phyloP scores from a whole-genome alignment of 208 protist genomes.

The Jaenimonas drosophilae region DNA sequence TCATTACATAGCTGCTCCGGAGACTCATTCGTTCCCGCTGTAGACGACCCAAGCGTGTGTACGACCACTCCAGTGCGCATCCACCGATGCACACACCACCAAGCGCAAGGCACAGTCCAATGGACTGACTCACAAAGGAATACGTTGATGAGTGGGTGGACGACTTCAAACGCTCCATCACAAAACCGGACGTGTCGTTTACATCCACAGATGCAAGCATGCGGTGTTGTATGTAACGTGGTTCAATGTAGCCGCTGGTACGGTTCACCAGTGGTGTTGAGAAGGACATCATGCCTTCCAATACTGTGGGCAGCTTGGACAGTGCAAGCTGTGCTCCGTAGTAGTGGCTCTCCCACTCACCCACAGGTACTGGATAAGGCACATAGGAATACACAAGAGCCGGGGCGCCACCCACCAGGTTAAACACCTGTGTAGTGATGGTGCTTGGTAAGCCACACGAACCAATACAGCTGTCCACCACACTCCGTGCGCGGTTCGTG shows the following conservation, averaged over 20 bases:
- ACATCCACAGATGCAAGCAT: conserved; percentile 1
- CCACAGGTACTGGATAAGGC: not conserved
- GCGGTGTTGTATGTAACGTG: not conserved
- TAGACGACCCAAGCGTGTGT: not conserved
- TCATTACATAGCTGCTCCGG: not conserved
- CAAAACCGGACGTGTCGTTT: conserved; percentile 1
- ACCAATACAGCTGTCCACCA: not conserved
- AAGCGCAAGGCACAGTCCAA: not conserved
- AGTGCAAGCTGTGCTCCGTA: conserved; percentile 1
- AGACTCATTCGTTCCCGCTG: not conserved
- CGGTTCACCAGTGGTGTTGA: conserved; percentile 3
- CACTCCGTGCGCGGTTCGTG: not conserved
- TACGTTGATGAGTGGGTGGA: not conserved
- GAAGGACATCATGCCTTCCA: not conserved
- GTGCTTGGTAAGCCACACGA: not conserved
- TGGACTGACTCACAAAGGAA: not conserved
- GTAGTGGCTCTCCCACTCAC: not conserved
- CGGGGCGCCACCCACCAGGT: not conserved
- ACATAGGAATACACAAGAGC: not conserved
- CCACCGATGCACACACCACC: not conserved
- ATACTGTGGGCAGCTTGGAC: not conserved
- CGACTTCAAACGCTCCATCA: not conserved
- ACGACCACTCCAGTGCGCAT: not conserved
- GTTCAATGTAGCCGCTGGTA: not conserved
- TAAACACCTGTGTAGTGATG: not conserved